Base-by-base conservation (phyloP, 169 alveolate genomes). In the Cryptosporidium parvum region DNA sequence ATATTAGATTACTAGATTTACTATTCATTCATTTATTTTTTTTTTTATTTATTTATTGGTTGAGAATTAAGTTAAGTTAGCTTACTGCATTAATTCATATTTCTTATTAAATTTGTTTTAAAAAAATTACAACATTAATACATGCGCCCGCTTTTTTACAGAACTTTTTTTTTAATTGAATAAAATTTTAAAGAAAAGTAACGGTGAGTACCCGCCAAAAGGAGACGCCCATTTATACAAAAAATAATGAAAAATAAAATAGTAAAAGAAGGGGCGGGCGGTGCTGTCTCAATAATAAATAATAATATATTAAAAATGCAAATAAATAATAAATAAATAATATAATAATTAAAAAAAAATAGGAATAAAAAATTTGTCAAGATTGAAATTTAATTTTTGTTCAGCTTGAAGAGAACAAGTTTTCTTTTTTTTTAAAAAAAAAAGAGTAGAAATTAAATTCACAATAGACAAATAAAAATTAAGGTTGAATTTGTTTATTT, bases 261-360 rank as follows among this genome's bases (percentile, higher is more conserved):
- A 56, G n/a, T 56, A 23, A 8, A 21, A 12, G 67, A 56, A 56
- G 3, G 67, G 37, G 67, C 67, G 67, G 67, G 37, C 67, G n/a
- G 31, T 5, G 67, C 67, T 21, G 67, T 56, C 67, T 56, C 67
- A 56, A 56, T 31, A 31, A 26, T 56, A 56, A 56, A 56, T 56
- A 56, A 56, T 9, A 48, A 12, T 14, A 48, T 1, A 48, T 5
- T 14, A 48, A 14, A 48, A 48, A 56, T 16, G 35, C 35, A 56
- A 10, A 26, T 23, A 21, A 56, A 56, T 56, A 23, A 26, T 23
- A n/a, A 23, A 56, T 9, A 10, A 56, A 26, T 52, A 56, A 56
- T 56, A 56, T 26, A 56, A 26, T n/a, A 56, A 26, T 23, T 56
- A 8, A 26, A 23, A 10, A 3, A 23, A 10, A 14, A 3, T 31